These are phyloP conservation scores for Ruellia speciosa DNA, from an alignment of 305 asterid species.

Conservation along the genomic window DNA sequence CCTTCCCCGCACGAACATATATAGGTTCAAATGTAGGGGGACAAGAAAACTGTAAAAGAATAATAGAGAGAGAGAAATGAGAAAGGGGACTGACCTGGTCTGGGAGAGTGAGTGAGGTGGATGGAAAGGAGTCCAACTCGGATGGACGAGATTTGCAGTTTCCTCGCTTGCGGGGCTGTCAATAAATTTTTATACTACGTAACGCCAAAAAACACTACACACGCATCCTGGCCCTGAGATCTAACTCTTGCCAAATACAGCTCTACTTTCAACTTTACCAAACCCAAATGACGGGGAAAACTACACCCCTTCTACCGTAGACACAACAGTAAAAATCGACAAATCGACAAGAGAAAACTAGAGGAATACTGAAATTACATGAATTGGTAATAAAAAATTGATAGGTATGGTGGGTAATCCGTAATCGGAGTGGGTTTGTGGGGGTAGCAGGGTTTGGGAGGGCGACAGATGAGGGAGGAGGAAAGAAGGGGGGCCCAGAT, in stretches of 20 bases:
- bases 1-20: background rate
- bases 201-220: constrained; percentile 16
- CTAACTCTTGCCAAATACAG: constrained; percentile 17
- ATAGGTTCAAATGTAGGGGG: background rate
- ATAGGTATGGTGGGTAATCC: background rate
- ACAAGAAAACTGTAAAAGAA: background rate
- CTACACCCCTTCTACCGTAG: background rate
- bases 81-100: constrained; percentile 28
- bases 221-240: constrained; percentile 16
- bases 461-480: constrained; percentile 41
- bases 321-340: background rate
- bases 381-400: background rate
- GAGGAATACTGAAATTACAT: background rate
- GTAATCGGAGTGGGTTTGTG: background rate
- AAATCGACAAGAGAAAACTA: background rate
- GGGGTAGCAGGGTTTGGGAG: constrained; percentile 25
- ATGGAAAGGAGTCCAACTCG: constrained; percentile 28
- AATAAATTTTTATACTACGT: constrained; percentile 10
- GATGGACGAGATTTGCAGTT: constrained; percentile 16
- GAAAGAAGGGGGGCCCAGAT: constrained; percentile 25
- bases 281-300: background rate
- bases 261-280: background rate
- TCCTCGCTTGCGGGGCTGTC: constrained; percentile 10
- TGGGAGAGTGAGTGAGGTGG: constrained; percentile 27
- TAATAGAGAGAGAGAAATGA: constrained; percentile 10